Conservation (phyloP, 2,329 filamentous ascomycete genomes). For the Tolypocladium cylindrosporum region DNA sequence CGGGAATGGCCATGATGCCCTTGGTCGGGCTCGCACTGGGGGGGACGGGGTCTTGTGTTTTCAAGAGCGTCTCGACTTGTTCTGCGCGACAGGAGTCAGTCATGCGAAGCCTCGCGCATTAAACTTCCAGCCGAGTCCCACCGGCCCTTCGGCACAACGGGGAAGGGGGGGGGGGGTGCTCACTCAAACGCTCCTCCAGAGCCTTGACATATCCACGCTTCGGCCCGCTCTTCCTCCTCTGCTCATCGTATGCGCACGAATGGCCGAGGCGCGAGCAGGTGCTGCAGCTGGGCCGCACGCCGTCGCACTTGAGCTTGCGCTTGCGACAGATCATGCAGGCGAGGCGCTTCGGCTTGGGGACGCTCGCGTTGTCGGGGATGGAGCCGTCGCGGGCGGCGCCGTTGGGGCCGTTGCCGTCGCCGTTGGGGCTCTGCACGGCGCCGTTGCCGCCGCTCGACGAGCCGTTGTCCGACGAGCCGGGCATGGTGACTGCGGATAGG, state of each 20-base stretch:
- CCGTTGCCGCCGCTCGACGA: conserved; percentile 16
- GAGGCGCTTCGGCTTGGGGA: conserved; percentile 81
- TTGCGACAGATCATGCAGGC: conserved; percentile 92
- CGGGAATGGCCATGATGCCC: conserved; percentile 16
- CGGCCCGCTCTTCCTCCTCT: conserved; percentile 86
- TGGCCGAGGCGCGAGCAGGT: conserved; percentile 83
- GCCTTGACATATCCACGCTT: conserved; percentile 94
- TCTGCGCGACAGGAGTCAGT: conserved; percentile 38
- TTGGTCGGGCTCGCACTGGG: conserved; percentile 18
- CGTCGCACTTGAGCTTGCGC: conserved; percentile 86
- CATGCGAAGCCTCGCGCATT: background rate
- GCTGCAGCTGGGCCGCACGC: conserved; percentile 71
- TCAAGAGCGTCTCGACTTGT: conserved; percentile 86
- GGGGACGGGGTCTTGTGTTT: conserved; percentile 49
- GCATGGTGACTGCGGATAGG: conserved; percentile 13
- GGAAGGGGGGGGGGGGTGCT: conserved; percentile 23
- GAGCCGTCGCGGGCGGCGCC: conserved; percentile 24
- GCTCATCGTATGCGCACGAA: conserved; percentile 83
- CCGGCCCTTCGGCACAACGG: background rate
- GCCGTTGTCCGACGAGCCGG: conserved; percentile 27
- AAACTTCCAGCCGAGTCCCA: background rate
- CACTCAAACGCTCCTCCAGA: conserved; percentile 84
- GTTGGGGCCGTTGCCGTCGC: conserved; percentile 17
- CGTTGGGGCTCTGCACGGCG: conserved; percentile 17
- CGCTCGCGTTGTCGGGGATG: conserved; percentile 40